Evolutionary conservation across 768 basidiomycete species (phyloP), one percentile per base, ranked within the genome.

Genomic region (Leccinum uliginosum): DNA sequence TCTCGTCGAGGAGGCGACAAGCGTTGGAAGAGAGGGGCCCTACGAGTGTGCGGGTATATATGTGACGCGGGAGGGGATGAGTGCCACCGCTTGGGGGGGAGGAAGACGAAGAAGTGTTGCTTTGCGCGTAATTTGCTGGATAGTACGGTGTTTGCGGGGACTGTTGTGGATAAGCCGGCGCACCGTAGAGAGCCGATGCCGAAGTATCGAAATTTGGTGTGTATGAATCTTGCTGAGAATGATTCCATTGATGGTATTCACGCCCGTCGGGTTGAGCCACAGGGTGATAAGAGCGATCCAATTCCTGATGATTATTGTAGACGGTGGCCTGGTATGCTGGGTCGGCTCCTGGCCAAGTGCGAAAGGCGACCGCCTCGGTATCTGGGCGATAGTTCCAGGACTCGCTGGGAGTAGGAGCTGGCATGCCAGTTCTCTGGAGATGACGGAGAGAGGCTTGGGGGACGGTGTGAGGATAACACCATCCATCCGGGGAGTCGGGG

Each of bases 21-120:
- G 92, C 94, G 68, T 91, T 91, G 29, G 92, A 85, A 17, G 88
- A 88, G 15, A 96, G 79, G 1, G 93, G 90, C 9, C 95, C 95
- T 56, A 97, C 91, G 7, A 97, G 82, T 2, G 93, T 94, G 52
- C 93, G 83, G 11, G 91, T 91, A 71, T 91, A 93, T 6, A 84
- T 78, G 62, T 88, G 81, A 55, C 85, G 78, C n/a, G 85, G 79
- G 54, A 82, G 72, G 53, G 84, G 76, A 43, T 78, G 74, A 38
- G 75, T 63, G 11, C 27, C 52, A 26, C 71, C 56, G 46, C 72
- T 67, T 47, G 74, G 72, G 17, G 71, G 64, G 50, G 71, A 65
- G 47, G 65, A 55, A 4, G 65, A 57, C 0, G 68, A 68, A 6
- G 62, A 34, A 34, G 40, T 11, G 38, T 50, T 67, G 62, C 63